Evolutionary conservation across 2,329 filamentous ascomycete genomes (phyloP), one percentile per base, ranked within the genome.

Genomic region (Hypocreales sp.): DNA sequence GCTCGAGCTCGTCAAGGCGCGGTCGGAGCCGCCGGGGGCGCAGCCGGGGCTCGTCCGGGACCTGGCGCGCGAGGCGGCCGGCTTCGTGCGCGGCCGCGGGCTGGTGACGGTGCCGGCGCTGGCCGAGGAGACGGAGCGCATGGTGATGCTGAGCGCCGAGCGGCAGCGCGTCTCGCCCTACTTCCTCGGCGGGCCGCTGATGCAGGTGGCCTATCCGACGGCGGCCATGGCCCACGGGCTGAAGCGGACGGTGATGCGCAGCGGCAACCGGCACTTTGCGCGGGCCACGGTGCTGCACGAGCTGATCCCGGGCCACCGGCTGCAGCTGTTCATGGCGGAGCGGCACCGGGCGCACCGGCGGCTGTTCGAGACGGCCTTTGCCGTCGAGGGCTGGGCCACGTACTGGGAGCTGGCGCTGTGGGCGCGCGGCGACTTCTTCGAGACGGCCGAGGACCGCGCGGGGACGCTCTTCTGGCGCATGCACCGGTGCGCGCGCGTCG

Each of bases 391-490:
- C 12, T 72, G 67, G 67, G 61, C 67, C 8, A 56, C 71, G 36
- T 73, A 73, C 41, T 72, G 67, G 67, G 69, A 73, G 46, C 51
- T 71, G 37, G 41, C 69, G 12, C 51, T 74, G 11, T 74, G 66
- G 65, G 45, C 63, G 22, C 53, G 61, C 16, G 55, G 55, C 17
- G 56, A 60, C 35, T 72, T 70, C 37, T 56, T 61, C 30, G 47
- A 50, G 4, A 52, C 53, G 1, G 53, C 67, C 0, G 59, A 66
- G 32, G 62, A 72, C 34, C 54, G 55, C 21, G 55, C 73, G 14
- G 68, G 68, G 0, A 65, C 69, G 35, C 45, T 74, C 7, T 73
- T 72, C 41, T 73, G 68, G 68, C 56, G 66, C 10, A 70, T 73
- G 60, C 68, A 74, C 41, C 62, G 69, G 16, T 72, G 67, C 36